Evolutionary conservation across 2,329 filamentous ascomycete genomes (phyloP), one percentile per base, ranked within the genome.

Genomic region (Alternaria novae-zelandiae): DNA sequence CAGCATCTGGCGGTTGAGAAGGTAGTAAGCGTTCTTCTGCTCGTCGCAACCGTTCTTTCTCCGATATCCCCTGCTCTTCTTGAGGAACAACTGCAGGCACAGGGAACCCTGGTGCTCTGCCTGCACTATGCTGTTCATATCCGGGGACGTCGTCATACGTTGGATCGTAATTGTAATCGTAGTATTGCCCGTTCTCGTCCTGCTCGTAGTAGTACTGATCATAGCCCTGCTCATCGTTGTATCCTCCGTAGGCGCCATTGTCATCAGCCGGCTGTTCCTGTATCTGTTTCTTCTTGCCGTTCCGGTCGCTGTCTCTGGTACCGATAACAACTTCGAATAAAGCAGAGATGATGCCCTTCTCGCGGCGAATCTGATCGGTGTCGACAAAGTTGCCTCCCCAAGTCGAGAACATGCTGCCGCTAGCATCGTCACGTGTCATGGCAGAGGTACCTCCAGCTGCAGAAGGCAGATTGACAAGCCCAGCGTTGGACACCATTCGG

Each of bases 281-380:
- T 21, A 69, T 67, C 53, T 77, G 78, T 70, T 77, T 82, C 50
- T 74, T 77, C 70, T 85, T 85, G 61, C 83, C 84, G 61, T 85
- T 85, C 50, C 77, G 64, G 63, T 86, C 87, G 70, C 89, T 95
- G 78, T 99, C 94, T 36, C 87, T 87, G 0, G 94, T 97, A 2
- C 96, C 96, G 20, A 98, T 89, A 2, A 97, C 85, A 13, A 97
- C 87, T 77, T 97, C 94, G 71, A 97, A 95, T 0, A 91, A 86
- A 58, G 94, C 92, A 1, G 90, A 91, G 21, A 97, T 90, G n/a
- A 98, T 93, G 9, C 93, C 93, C 76, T 97, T 97, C 76, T 97
- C 93, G 44, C 94, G 89, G 54, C 93, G 87, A 25, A 98, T 88
- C 50, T 90, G 88, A 68, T 96, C 91, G 0, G 96, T 99, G 70